These are phyloP conservation scores for Lasiosphaeria ovina DNA, from an alignment of 495 filamentous ascomycete genomes.

Conservation along the genomic window DNA sequence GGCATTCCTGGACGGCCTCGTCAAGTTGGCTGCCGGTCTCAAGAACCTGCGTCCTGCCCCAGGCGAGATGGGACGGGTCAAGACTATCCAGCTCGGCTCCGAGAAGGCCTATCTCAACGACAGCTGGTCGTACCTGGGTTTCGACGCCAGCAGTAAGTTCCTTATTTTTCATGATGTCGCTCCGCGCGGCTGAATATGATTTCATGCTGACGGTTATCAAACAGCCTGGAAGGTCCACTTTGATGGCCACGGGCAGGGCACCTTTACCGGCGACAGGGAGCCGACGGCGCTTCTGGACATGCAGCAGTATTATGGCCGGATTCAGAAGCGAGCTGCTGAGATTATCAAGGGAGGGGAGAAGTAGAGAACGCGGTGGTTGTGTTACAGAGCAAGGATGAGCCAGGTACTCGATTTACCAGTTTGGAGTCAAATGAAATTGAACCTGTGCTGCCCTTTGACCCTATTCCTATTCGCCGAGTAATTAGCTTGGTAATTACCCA, in stretches of 20 bases:
- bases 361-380: too few species aligned
- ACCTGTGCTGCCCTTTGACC: too few species aligned
- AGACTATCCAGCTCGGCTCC: conserved; percentile 32
- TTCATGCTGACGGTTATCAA: not conserved
- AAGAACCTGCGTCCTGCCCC: conserved; percentile 38
- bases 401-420: too few species aligned
- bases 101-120: conserved; percentile 38
- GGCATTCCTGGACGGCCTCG: conserved; percentile 26
- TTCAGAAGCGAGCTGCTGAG: conserved; percentile 8
- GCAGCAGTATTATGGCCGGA: conserved; percentile 9
- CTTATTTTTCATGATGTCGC: not conserved
- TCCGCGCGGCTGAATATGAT: not conserved
- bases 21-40: conserved; percentile 35
- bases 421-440: too few species aligned
- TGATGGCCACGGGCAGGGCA: conserved; percentile 14
- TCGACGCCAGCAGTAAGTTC: conserved; percentile 31
- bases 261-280: conserved; percentile 3
- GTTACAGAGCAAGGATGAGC: too few species aligned
- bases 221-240: conserved; percentile 21
- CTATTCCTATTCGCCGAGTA: too few species aligned
- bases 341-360: not conserved
- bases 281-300: conserved; percentile 7
- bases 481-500: too few species aligned
- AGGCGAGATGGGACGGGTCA: conserved; percentile 36
- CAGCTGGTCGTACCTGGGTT: conserved; percentile 39